A percentile compares a stretch with the other conserved stretches of the same genome.
phyloP scores from a whole-genome alignment of 148 eudicot species.

The Fagopyrum tataricum region DNA sequence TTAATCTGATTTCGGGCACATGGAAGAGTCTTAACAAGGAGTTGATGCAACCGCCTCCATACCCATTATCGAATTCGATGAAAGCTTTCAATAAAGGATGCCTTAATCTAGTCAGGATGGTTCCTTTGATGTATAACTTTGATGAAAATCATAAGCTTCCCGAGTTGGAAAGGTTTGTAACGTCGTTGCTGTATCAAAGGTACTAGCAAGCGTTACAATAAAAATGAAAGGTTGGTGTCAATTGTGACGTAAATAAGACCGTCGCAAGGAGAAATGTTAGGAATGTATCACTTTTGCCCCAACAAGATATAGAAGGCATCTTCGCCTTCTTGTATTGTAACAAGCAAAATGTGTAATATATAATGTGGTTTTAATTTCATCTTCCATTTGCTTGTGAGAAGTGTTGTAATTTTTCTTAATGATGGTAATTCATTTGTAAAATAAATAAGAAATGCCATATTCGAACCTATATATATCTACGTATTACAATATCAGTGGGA shows the following conservation, averaged over 20 bases:
- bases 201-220: not conserved
- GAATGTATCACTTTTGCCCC: too few relatives aligned
- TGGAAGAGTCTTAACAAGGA: slow-evolving; percentile 49
- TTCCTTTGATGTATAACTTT: slow-evolving; percentile 29
- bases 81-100: slow-evolving; percentile 18
- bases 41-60: slow-evolving; percentile 18
- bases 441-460: too few relatives aligned
- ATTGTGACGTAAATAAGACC: not conserved
- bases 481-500: too few relatives aligned
- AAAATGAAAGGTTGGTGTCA: not conserved
- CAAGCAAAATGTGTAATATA: too few relatives aligned
- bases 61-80: slow-evolving; percentile 5
- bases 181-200: slow-evolving; percentile 17
- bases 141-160: slow-evolving; percentile 20
- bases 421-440: too few relatives aligned
- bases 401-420: too few relatives aligned
- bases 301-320: too few relatives aligned
- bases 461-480: too few relatives aligned
- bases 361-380: too few relatives aligned
- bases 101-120: slow-evolving; percentile 36
- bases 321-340: too few relatives aligned
- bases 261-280: too few relatives aligned
- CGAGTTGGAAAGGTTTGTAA: slow-evolving; percentile 18
- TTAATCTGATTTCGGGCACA: slow-evolving; percentile 30
- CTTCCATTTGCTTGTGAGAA: too few relatives aligned